A percentile compares a stretch with the other conserved stretches of the same genome.
Evolutionary conservation across 345 rosid genomes (phyloP).

Genomic region (Gossypium ekmanianum): DNA sequence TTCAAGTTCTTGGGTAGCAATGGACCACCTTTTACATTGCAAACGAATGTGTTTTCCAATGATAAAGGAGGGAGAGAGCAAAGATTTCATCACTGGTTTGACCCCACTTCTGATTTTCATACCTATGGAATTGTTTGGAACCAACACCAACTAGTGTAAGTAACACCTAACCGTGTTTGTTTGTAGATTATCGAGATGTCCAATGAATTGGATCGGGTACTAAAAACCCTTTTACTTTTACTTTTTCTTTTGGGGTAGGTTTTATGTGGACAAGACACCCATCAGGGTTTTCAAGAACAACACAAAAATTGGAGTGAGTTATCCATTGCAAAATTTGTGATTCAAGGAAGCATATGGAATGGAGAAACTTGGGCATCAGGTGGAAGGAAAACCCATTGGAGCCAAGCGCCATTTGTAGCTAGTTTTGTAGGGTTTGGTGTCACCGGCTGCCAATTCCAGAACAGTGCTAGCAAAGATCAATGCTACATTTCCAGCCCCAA

Average conservation of each 20-base stretch:
- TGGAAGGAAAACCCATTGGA: slow-evolving; percentile 51
- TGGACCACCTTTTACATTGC: neutral
- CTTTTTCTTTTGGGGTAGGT: slow-evolving; percentile 25
- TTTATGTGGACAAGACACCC: slow-evolving; percentile 53
- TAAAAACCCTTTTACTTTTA: too few relatives aligned
- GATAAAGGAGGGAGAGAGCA: neutral
- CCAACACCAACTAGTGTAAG: neutral
- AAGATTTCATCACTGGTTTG: neutral
- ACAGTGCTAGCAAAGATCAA: neutral
- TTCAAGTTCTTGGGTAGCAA: neutral
- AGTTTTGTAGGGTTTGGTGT: slow-evolving; percentile 38
- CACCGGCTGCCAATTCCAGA: slow-evolving; percentile 30
- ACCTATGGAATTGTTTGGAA: slow-evolving; percentile 2
- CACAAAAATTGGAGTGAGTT: slow-evolving; percentile 29
- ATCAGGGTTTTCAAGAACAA: slow-evolving; percentile 66
- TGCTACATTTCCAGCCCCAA: slow-evolving; percentile 30
- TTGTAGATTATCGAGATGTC: neutral
- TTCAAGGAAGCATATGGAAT: slow-evolving; percentile 60
- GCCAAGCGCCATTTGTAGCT: slow-evolving; percentile 47
- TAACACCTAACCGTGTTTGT: neutral
- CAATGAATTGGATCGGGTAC: neutral
- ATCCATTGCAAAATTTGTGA: slow-evolving; percentile 46
- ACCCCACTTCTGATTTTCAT: neutral
- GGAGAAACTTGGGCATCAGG: slow-evolving; percentile 59
- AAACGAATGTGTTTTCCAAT: neutral